Percentiles rank a stretch among this genome's conserved stretches.
Evolutionary conservation across 192 early-diverging fungal species (phyloP).

Genomic region (Podila minutissima): DNA sequence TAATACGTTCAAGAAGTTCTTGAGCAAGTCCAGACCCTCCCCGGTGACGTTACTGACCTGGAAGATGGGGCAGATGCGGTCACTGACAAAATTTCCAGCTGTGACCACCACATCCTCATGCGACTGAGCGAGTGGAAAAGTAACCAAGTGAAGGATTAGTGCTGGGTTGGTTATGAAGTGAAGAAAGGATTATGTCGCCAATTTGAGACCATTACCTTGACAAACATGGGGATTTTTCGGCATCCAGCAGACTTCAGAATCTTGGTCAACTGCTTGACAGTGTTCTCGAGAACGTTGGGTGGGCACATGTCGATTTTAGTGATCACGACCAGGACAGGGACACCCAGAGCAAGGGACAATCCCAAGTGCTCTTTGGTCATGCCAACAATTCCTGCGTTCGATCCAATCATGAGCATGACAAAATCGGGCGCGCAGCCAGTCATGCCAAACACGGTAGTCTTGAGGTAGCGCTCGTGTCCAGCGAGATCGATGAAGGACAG

Average conservation of each 20-base stretch:
- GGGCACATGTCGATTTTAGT: conserved; percentile 97
- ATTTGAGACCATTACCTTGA: conserved; percentile 52
- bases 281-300: conserved; percentile 80
- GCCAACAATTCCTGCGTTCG: conserved; percentile 90
- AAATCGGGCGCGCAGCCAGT: conserved; percentile 91
- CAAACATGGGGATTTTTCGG: conserved; percentile 92
- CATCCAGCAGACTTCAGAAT: conserved; percentile 90
- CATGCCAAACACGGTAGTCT: conserved; percentile 97
- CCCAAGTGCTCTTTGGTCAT: conserved; percentile 97
- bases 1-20: conserved; percentile 87
- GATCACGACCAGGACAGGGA: conserved; percentile 93
- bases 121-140: conserved; percentile 19
- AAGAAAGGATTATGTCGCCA: background rate
- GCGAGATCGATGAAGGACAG: conserved; percentile 77
- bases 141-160: no score
- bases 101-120: conserved; percentile 81
- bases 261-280: conserved; percentile 83
- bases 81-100: conserved; percentile 84
- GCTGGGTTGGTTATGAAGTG: no score
- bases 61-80: conserved; percentile 95
- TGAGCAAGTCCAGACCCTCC: conserved; percentile 76
- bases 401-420: conserved; percentile 89
- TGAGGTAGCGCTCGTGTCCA: conserved; percentile 95
- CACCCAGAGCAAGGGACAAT: conserved; percentile 82
- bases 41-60: conserved; percentile 93